Evolutionary conservation across 495 filamentous ascomycete species (phyloP).

Genomic region (Trichoderma erinaceum): DNA sequence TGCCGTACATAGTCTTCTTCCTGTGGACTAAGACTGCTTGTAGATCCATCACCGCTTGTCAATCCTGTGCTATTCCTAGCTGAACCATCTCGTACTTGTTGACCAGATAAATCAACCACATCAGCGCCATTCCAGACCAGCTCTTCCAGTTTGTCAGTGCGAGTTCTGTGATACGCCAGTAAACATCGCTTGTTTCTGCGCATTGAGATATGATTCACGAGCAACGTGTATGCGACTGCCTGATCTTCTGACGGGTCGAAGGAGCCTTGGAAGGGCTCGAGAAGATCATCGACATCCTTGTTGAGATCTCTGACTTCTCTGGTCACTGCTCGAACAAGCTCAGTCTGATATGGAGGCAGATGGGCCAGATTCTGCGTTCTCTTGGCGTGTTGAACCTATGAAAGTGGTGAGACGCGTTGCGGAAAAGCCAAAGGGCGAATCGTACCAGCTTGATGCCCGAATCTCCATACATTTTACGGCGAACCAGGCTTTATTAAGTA

Average conservation of each 20-base stretch:
- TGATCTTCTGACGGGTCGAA: conserved; percentile 85
- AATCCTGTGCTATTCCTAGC: conserved; percentile 28
- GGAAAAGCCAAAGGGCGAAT: conserved; percentile 17
- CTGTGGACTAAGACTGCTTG: conserved; percentile 87
- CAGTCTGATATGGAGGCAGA: conserved; percentile 89
- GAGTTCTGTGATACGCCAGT: conserved; percentile 85
- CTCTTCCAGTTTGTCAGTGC: conserved; percentile 87
- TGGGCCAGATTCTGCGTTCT: conserved; percentile 81
- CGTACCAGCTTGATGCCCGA: conserved; percentile 75
- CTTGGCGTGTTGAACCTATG: conserved; percentile 92
- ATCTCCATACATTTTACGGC: conserved; percentile 75
- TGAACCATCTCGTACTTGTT: conserved; percentile 29
- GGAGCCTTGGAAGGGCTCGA: conserved; percentile 72
- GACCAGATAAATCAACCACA: conserved; percentile 48
- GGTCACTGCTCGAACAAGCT: conserved; percentile 79
- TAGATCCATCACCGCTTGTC: conserved; percentile 36
- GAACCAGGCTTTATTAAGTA: no score
- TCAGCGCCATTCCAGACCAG: conserved; percentile 89
- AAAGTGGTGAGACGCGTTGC: not conserved
- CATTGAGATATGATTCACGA: conserved; percentile 93
- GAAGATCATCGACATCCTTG: conserved; percentile 73
- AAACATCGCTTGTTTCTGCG: conserved; percentile 94
- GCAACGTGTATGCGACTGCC: conserved; percentile 75
- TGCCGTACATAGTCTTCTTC: conserved; percentile 94
- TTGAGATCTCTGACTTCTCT: conserved; percentile 93